Evolutionary conservation across 805 yeast species (phyloP), one percentile per base, ranked within the genome.

Genomic region (Blastobotrys muscicola): DNA sequence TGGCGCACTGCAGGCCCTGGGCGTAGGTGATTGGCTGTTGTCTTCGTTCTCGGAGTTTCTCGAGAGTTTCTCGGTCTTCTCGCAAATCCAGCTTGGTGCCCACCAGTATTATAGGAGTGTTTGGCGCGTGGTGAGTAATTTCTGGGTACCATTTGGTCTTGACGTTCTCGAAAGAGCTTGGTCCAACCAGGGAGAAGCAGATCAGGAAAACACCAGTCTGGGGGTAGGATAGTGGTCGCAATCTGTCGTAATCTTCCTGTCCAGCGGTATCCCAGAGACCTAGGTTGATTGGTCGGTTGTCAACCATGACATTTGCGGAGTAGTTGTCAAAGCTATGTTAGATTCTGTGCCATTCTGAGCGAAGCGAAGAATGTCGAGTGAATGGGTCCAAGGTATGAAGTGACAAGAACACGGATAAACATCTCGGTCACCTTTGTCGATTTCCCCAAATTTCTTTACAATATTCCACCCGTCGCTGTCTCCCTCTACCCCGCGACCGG

Each of bases 251-350:
- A 60, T 86, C 95, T 57, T 84, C 82, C 64, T 87, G 95, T 23
- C 96, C 96, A 2, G 96, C 95, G 11, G 96, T 87, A 74, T 87
- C 96, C 95, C 95, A 87, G 38, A 87, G 71, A 16, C 94, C 94
- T 41, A 87, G 70, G 57, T 85, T 85, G 56, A 83, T 80, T 43
- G 85, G 84, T 55, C 81, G 86, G 26, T 83, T 81, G 55, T 82
- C 90, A 14, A 80, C 80, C 72, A 85, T 76, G 20, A 87, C 86
- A 36, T 82, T 81, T 12, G 94, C 90, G 2, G 94, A 76, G 61
- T 87, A 87, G 64, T 87, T 86, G 60, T 87, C 96, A 57, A 87
- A 87, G 3, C 67, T 62, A 38, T 4, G 41, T 42, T 35, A 29
- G 30, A 34, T 38, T 23, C 7, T 31, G 10, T 9, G 41, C 8